Conservation (phyloP, 352 stramenopile genomes). For the Phytopythium sindhum region DNA sequence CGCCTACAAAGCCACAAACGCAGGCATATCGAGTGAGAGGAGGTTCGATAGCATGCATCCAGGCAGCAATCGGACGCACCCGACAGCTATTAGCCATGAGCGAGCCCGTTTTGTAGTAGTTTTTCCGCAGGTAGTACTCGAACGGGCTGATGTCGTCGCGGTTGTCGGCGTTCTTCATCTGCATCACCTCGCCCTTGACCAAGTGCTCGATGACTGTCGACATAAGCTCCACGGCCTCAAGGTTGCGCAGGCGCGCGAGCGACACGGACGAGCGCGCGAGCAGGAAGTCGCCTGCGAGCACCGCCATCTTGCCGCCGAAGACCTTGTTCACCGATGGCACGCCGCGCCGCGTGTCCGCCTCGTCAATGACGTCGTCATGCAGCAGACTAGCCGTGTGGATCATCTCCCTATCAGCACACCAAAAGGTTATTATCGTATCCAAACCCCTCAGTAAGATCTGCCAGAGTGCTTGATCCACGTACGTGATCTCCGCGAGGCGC, state of each 20-base stretch:
- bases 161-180: slow-evolving; percentile 91
- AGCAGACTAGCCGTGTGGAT: slow-evolving; percentile 99
- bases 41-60: not conserved
- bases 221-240: slow-evolving; percentile 97
- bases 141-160: slow-evolving; percentile 79
- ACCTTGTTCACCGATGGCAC: slow-evolving; percentile 94
- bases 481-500: slow-evolving; percentile 85
- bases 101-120: slow-evolving; percentile 99
- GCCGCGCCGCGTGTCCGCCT: slow-evolving; percentile 93
- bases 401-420: slow-evolving; percentile 85
- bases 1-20: slow-evolving; percentile 27
- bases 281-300: slow-evolving; percentile 97
- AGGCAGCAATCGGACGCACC: not conserved
- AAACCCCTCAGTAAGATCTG: too few relatives aligned
- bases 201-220: slow-evolving; percentile 98
- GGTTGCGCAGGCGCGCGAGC: slow-evolving; percentile 91
- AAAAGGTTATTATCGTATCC: not conserved
- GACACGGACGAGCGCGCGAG: slow-evolving; percentile 95
- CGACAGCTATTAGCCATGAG: slow-evolving; percentile 98
- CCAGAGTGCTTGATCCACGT: slow-evolving; percentile 12
- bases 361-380: slow-evolving; percentile 99
- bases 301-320: slow-evolving; percentile 98
- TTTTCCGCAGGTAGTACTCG: slow-evolving; percentile 97
- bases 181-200: slow-evolving; percentile 99
- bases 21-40: not conserved